Percentiles rank a stretch among this genome's conserved stretches.
These are phyloP conservation scores for Hymenoscyphus linearis DNA, from an alignment of 2,329 filamentous ascomycete genomes.

Conservation along the genomic window DNA sequence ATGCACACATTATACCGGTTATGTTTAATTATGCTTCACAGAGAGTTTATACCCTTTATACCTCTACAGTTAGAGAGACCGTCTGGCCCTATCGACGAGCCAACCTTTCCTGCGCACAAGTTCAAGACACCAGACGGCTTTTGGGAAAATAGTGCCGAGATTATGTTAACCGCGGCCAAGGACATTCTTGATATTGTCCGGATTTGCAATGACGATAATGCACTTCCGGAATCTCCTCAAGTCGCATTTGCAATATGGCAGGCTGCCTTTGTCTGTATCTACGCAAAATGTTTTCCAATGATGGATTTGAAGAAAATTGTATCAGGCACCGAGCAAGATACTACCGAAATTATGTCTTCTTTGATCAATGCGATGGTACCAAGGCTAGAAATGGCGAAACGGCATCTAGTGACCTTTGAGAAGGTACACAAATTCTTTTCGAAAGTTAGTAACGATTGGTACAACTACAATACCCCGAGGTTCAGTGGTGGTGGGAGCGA, in stretches of 20 bases:
- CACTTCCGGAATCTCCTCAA: conserved; percentile 60
- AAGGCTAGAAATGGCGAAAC: conserved; percentile 51
- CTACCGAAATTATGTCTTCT: conserved; percentile 41
- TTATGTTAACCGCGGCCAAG: conserved; percentile 57
- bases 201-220: conserved; percentile 54
- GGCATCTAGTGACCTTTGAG: conserved; percentile 48
- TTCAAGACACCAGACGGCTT: conserved; percentile 47
- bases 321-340: conserved; percentile 29
- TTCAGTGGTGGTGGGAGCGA: conserved; percentile 45
- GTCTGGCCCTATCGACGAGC: conserved; percentile 53
- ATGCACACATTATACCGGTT: conserved; percentile 62
- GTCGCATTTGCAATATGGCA: conserved; percentile 63
- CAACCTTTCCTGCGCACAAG: conserved; percentile 45
- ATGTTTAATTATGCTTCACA: conserved; percentile 62
- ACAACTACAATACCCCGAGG: not conserved
- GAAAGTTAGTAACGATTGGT: conserved; percentile 6
- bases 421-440: conserved; percentile 50
- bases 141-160: conserved; percentile 57
- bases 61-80: conserved; percentile 48
- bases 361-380: conserved; percentile 47
- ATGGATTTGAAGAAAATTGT: conserved; percentile 60
- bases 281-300: conserved; percentile 60
- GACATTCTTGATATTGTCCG: conserved; percentile 61
- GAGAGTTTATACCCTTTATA: conserved; percentile 64
- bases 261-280: conserved; percentile 60